Evolutionary conservation across 164 flowering plant species (phyloP).

Genomic region (Vitis amurensis): DNA sequence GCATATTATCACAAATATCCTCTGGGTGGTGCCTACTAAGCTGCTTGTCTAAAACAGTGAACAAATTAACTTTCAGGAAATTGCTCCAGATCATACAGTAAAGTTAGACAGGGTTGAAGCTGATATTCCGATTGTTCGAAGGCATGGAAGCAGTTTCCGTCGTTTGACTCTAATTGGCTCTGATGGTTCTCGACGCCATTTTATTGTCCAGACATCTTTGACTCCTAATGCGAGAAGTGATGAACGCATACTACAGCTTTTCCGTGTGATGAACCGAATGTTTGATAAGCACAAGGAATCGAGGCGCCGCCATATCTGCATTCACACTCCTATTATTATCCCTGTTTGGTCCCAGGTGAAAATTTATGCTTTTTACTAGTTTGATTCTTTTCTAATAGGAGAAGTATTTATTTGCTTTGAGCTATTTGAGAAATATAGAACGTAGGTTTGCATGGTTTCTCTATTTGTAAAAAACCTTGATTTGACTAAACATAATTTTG

Average conservation of each 20-base stretch:
- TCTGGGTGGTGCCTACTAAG: not conserved
- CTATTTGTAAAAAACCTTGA: no score
- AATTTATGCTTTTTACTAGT: not conserved
- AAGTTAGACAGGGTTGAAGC: conserved; percentile 96
- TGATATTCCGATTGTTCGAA: conserved; percentile 91
- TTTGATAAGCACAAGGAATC: conserved; percentile 99
- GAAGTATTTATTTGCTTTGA: not conserved
- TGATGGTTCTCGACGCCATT: conserved; percentile 98
- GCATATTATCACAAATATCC: not conserved
- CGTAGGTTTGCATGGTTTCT: no score
- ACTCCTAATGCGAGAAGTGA: conserved; percentile 99
- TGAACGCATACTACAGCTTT: conserved; percentile 94
- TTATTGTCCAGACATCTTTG: conserved; percentile 94
- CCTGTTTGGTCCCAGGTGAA: conserved; percentile 99
- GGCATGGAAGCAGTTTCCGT: conserved; percentile 99
- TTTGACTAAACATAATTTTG: no score
- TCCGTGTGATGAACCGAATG: conserved; percentile 96
- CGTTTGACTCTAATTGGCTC: conserved; percentile 94
- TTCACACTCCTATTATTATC: conserved; percentile 95
- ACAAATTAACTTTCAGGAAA: conserved; percentile 54
- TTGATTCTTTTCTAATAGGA: not conserved
- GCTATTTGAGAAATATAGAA: no score
- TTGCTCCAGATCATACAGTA: conserved; percentile 97
- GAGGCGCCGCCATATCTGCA: conserved; percentile 82
- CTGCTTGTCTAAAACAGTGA: not conserved